Evolutionary conservation across 2,329 filamentous ascomycete species (phyloP), one percentile per base, ranked within the genome.

Genomic region (Pseudocercospora eumusae): DNA sequence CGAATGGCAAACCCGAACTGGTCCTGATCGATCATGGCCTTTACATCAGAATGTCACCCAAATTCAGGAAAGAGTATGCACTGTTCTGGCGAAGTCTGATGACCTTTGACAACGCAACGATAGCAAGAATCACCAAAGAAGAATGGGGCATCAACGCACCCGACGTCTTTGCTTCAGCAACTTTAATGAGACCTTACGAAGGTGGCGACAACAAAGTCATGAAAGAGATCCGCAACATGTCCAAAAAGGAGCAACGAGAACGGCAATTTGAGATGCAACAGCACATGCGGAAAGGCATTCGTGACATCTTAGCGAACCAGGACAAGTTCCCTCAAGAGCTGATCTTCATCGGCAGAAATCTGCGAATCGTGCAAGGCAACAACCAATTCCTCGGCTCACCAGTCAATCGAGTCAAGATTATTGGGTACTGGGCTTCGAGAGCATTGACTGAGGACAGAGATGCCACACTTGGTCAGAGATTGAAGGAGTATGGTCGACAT

Each of bases 21-120:
- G 93, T 98, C 0, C 87, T 99, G 36, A 96, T 99, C 74, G 95
- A 99, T 76, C 95, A 99, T 76, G 95, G 95, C 0, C 86, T 99
- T 5, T 99, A 99, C 79, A 91, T 98, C 60, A 89, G 91, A 76
- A 95, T 98, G 90, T 82, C 86, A 23, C 88, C 90, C 1, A 81
- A 86, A 63, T 96, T 98, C 79, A 86, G 92, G 10, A 88, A 89
- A 72, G 86, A 98, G 75, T 98, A 98, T 76, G 87, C 88, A 18
- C 81, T 86, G 3, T 95, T 99, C 80, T 99, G 95, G 95, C 96
- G 96, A 76, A 88, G 90, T 0, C 85, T 99, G 10, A 87, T 98
- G 81, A 92, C 92, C 0, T 95, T 98, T 68, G 95, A 99, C 81
- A 96, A 97, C 77, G 80, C 83, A 21, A 91, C 89, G 1, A 88